Conservation (phyloP, 768 basidiomycete species). For the Leccinum rimulosum region DNA sequence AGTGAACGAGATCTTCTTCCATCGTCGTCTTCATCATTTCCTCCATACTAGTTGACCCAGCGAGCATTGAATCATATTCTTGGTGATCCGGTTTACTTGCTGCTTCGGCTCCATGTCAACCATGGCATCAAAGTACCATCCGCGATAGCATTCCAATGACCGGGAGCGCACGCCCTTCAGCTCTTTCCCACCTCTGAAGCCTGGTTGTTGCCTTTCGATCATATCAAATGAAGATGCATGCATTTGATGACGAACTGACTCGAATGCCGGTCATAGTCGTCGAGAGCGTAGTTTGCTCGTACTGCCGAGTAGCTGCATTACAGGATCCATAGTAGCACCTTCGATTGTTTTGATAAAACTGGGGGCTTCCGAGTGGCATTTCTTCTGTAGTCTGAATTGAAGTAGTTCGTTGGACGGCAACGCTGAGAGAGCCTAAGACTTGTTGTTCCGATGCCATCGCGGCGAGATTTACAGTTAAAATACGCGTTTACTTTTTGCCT, state of each 20-base stretch:
- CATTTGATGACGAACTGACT: conserved; percentile 81
- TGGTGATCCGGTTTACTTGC: conserved; percentile 88
- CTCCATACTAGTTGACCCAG: conserved; percentile 93
- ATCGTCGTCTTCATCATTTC: conserved; percentile 97
- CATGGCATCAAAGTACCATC: conserved; percentile 83
- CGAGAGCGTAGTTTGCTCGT: conserved; percentile 52
- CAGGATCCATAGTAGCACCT: conserved; percentile 57
- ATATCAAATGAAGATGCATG: conserved; percentile 96
- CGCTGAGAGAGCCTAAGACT: conserved; percentile 54
- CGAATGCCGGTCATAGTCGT: conserved; percentile 1
- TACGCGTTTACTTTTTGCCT: conserved; percentile 53
- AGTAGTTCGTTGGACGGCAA: conserved; percentile 65
- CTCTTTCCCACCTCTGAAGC: conserved; percentile 70
- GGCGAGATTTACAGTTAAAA: conserved; percentile 70
- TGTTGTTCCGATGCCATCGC: conserved; percentile 64
- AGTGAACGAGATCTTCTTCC: conserved; percentile 82
- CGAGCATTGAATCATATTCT: conserved; percentile 90
- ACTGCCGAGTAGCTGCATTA: conserved; percentile 79
- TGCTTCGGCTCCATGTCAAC: conserved; percentile 74
- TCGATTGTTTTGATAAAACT: conserved; percentile 75
- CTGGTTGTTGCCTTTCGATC: conserved; percentile 88
- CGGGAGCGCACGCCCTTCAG: conserved; percentile 85
- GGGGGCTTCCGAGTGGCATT: conserved; percentile 84
- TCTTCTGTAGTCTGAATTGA: conserved; percentile 70
- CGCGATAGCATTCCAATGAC: conserved; percentile 85